phyloP scores from a whole-genome alignment of 192 early-diverging fungal species.

The Coemansia sp. region DNA sequence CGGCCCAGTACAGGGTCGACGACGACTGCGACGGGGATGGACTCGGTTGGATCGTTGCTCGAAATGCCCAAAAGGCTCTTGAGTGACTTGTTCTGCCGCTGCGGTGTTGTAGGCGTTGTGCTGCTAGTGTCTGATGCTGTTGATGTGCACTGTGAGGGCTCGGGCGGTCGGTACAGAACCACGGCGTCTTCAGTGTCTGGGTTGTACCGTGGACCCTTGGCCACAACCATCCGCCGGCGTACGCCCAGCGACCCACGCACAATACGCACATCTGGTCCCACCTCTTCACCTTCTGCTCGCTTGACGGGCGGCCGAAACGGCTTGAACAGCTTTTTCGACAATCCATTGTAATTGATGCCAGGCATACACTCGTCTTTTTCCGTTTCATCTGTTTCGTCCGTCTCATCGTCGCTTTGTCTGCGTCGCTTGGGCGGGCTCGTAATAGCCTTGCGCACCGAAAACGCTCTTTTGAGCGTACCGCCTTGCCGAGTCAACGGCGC shows the following conservation, averaged over 20 bases:
- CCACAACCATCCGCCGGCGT: constrained; percentile 51
- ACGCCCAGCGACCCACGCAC: constrained; percentile 55
- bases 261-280: background rate
- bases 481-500: background rate
- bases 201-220: constrained; percentile 72
- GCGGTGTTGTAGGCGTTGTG: background rate
- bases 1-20: constrained; percentile 85
- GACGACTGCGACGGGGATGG: constrained; percentile 63
- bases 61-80: constrained; percentile 54
- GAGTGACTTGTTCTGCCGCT: constrained; percentile 41
- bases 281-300: constrained; percentile 2
- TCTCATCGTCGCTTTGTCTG: constrained; percentile 14
- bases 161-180: constrained; percentile 76
- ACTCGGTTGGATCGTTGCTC: constrained; percentile 18
- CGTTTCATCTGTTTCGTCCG: background rate
- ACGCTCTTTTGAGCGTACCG: constrained; percentile 30
- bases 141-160: constrained; percentile 28
- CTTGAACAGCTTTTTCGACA: constrained; percentile 50
- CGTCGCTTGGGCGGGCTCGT: constrained; percentile 15
- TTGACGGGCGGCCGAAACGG: constrained; percentile 48
- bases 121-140: background rate
- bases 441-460: constrained; percentile 39
- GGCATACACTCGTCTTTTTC: constrained; percentile 32
- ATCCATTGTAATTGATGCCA: constrained; percentile 52
- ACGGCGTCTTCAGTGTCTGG: constrained; percentile 81